Base-by-base conservation (phyloP, 1,284 basidiomycete genomes). In the Tremellales sp. region DNA sequence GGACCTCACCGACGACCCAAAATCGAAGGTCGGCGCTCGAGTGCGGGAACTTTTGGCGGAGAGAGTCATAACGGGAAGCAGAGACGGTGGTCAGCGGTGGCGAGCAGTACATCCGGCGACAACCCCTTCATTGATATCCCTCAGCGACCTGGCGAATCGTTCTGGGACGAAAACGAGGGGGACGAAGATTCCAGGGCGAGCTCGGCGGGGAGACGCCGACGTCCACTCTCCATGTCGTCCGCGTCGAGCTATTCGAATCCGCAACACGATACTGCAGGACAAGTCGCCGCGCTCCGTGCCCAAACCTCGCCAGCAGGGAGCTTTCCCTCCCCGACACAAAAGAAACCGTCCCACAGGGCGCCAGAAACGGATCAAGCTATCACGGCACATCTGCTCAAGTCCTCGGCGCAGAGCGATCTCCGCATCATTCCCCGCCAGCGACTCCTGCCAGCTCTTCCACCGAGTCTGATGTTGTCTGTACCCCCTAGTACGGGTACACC, bases 351-450 rank as follows among this genome's bases (percentile, higher is more conserved):
- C 5, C 57, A 57, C 40, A 48, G 45, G 26, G 29, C 14, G 4
- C 56, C 56, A 8, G 56, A 60, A 45, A 50, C 48, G 4, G 44
- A 53, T 10, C 39, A 39, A 6, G 48, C 48, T 0, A 58, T 58
- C 31, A 50, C 38, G 13, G 49, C 52, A 12, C 46, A 58, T 16
- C 51, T 58, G 10, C 41, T 58, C 16, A 48, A 50, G 12, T 34
- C 49, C 1, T 43, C 48, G 2, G 39, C 51, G 4, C 41, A 43
- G 41, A 50, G 45, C 35, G 47, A 45, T 7, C 19, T 33, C 13
- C 21, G 43, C 13, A 58, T 58, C 43, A 52, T 59, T 18, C 54
- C 54, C 9, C 5, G 43, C 8, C 28, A 36, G 22, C 42, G 36
- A n/a, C n/a, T n/a, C 27, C 27, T 5, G 9, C 40, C 10, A 26